A percentile compares a stretch with the other conserved stretches of the same genome.
phyloP scores from a whole-genome alignment of 768 basidiomycete genomes.

The Daedaleopsis sinensis region DNA sequence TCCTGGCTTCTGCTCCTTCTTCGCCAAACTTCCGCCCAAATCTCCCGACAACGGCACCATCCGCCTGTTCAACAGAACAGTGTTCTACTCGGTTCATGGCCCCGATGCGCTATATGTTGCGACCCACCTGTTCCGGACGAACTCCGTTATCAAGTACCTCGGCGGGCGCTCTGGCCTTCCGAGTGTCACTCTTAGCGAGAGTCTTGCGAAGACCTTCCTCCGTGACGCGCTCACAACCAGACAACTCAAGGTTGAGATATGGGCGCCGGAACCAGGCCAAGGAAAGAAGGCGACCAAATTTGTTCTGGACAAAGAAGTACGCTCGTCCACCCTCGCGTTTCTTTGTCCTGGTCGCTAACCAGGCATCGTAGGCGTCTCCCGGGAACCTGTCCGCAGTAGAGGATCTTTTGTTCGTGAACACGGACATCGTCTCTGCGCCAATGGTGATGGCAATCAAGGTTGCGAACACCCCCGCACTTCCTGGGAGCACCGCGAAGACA shows the following conservation, averaged over 20 bases:
- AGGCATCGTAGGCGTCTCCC: constrained; percentile 59
- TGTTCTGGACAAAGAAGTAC: constrained; percentile 77
- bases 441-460: constrained; percentile 90
- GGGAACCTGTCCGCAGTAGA: constrained; percentile 65
- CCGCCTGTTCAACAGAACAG: constrained; percentile 83
- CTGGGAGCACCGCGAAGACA: constrained; percentile 52
- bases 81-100: constrained; percentile 90
- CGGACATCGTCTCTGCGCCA: constrained; percentile 81
- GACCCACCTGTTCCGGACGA: constrained; percentile 80
- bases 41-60: constrained; percentile 79
- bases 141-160: constrained; percentile 90
- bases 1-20: constrained; percentile 79
- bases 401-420: constrained; percentile 70
- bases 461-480: constrained; percentile 49
- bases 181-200: constrained; percentile 74
- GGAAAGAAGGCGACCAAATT: constrained; percentile 80
- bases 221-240: constrained; percentile 88
- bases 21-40: constrained; percentile 59
- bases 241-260: constrained; percentile 93
- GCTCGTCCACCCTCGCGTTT: constrained; percentile 16
- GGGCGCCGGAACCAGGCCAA: constrained; percentile 71
- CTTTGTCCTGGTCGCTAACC: not conserved
- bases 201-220: constrained; percentile 79
- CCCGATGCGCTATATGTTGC: constrained; percentile 89
- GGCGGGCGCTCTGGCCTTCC: constrained; percentile 71